Base-by-base conservation (phyloP, 2,329 filamentous ascomycete species). In the Aspergillus transmontanensis region DNA sequence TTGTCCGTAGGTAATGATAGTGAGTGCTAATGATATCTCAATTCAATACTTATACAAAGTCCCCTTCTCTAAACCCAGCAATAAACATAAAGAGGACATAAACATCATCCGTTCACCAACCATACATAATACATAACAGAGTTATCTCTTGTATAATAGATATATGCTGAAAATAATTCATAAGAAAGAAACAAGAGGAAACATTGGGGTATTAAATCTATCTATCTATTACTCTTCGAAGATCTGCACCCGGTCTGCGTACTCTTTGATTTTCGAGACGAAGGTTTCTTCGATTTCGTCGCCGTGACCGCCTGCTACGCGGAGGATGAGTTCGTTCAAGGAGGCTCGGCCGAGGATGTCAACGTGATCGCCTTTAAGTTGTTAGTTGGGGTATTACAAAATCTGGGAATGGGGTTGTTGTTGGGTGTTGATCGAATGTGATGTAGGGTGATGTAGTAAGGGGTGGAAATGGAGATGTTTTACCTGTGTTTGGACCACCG, bases 311-410 rank as follows among this genome's bases (percentile, higher is more conserved):
- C 93, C 93, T 0, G 93, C 95, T 11, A 99, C 90, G 58, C 89
- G 85, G 63, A 99, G 79, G 55, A 99, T 90, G 57, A 98, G 81
- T 77, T 99, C 95, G 72, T 99, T 99, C 30, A 99, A 83, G 36
- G 88, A 93, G 69, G 93, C 89, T 34, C 95, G 84, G 1, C 95
- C 95, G 3, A 99, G 84, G 63, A 99, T 99, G 75, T 99, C 95
- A 57, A 99, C 95, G 74, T 99, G 95, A 74, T 99, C 95, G 16
- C 93, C 94, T 65, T 85, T 87, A 19, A 10, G 21, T 51, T 9
- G 46, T 48, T 28, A 48, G 39, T 55, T 46, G 54, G 39, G 23
- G 26, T 23, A 28, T 46, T 46, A 41, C 39, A n/a, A 41, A 3
- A 41, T 9, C 19, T 7, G 36, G 34, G 12, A 36, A 36, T 14